Conservation (phyloP, 495 filamentous ascomycete genomes). For the Chlorociboria aeruginascens region DNA sequence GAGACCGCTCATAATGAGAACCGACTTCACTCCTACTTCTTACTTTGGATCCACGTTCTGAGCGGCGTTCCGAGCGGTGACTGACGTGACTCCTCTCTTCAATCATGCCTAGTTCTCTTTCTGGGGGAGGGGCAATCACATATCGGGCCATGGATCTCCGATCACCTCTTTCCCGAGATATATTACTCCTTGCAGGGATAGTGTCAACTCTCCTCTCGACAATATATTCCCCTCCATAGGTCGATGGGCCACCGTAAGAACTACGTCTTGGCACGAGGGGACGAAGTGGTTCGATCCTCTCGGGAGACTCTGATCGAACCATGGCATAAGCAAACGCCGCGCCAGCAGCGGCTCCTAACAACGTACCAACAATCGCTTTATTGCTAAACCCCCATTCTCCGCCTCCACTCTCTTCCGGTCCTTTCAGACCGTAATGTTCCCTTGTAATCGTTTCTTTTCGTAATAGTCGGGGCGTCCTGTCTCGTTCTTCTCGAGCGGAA, state of each 20-base stretch:
- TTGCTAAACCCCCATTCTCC: constrained; percentile 6
- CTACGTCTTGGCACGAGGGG: background rate
- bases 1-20: constrained; percentile 13
- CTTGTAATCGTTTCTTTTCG: constrained; percentile 9
- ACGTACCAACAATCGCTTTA: constrained; percentile 35
- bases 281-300: background rate
- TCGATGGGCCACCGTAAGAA: background rate
- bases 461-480: constrained; percentile 1
- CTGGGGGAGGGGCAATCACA: constrained; percentile 1
- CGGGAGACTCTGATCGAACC: constrained; percentile 21
- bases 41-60: background rate
- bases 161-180: background rate
- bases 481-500: background rate
- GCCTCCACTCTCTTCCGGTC: background rate
- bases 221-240: background rate
- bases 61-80: background rate
- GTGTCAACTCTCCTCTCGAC: constrained; percentile 1
- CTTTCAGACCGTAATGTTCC: constrained; percentile 4
- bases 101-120: background rate
- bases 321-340: constrained; percentile 70
- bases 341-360: constrained; percentile 67
- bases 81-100: constrained; percentile 12
- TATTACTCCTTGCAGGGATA: constrained; percentile 9
- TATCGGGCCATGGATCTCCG: constrained; percentile 3
- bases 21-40: constrained; percentile 12